A percentile compares a stretch with the other conserved stretches of the same genome.
phyloP scores from a whole-genome alignment of 371 early-diverging fungal species.

The Apophysomyces sp. region DNA sequence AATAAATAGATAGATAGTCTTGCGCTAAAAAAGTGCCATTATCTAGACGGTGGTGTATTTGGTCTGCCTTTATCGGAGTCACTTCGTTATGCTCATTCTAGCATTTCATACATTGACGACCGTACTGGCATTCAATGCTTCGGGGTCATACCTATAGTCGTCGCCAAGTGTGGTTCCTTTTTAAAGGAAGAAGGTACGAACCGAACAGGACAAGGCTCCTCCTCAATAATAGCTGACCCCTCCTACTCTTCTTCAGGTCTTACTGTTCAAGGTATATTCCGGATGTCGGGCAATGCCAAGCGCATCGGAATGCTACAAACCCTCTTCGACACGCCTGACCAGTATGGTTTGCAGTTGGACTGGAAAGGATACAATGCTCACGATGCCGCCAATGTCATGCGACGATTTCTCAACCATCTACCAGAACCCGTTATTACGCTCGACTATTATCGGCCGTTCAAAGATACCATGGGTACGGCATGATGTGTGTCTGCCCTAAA shows the following conservation, averaged over 20 bases:
- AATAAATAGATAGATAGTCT: too few relatives aligned
- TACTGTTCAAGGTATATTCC: conserved; percentile 57
- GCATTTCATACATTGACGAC: conserved; percentile 35
- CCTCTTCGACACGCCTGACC: conserved; percentile 55
- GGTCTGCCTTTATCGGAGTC: conserved; percentile 37
- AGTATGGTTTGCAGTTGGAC: conserved; percentile 51
- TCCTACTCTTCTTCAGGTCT: conserved; percentile 19
- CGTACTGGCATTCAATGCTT: conserved; percentile 23
- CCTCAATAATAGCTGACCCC: background rate
- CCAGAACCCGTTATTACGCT: conserved; percentile 61
- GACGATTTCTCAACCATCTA: conserved; percentile 62
- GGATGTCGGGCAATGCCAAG: conserved; percentile 64
- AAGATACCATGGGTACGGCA: conserved; percentile 46
- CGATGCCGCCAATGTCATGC: conserved; percentile 67
- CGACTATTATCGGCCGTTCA: conserved; percentile 52
- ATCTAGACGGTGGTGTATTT: conserved; percentile 40
- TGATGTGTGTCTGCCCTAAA: background rate
- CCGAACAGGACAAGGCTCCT: too few relatives aligned
- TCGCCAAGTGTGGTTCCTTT: conserved; percentile 57
- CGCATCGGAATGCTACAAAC: conserved; percentile 55
- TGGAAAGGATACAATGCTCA: conserved; percentile 62
- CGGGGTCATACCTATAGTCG: conserved; percentile 52
- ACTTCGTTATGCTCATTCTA: conserved; percentile 34
- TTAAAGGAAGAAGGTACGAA: conserved; percentile 53
- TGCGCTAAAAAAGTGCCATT: too few relatives aligned